These are phyloP conservation scores for Chaetoceros muelleri DNA, from an alignment of 108 stramenopile species.

Conservation along the genomic window DNA sequence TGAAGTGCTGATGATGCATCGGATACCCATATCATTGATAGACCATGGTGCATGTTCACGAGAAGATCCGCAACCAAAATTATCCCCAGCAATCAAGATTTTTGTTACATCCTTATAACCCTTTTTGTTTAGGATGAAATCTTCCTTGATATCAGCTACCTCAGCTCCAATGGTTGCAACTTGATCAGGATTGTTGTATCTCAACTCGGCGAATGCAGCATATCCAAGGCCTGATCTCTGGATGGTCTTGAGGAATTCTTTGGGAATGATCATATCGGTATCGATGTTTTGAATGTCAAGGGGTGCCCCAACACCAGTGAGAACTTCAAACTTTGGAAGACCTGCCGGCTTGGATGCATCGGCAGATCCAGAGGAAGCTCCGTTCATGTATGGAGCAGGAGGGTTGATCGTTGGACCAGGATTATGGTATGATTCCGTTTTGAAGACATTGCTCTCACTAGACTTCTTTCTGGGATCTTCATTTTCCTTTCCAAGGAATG, in stretches of 20 bases:
- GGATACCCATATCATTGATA: constrained; percentile 87
- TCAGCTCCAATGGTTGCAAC: constrained; percentile 79
- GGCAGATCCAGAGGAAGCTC: constrained; percentile 1
- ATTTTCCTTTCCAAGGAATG: constrained; percentile 53
- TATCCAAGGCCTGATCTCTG: constrained; percentile 87
- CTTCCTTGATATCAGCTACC: constrained; percentile 49
- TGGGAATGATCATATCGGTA: constrained; percentile 96
- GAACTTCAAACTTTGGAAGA: constrained; percentile 55
- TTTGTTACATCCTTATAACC: constrained; percentile 57
- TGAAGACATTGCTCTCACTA: constrained; percentile 47
- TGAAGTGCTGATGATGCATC: constrained; percentile 81
- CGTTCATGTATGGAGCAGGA: constrained; percentile 52
- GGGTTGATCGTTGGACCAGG: constrained; percentile 73
- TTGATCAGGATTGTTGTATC: constrained; percentile 82
- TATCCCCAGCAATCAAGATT: constrained; percentile 87
- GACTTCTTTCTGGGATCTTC: constrained; percentile 47
- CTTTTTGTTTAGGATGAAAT: constrained; percentile 82
- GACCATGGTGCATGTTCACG: constrained; percentile 96
- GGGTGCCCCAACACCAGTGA: constrained; percentile 76
- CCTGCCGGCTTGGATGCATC: constrained; percentile 21
- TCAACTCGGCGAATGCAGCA: constrained; percentile 86
- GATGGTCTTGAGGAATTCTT: constrained; percentile 93
- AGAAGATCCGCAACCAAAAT: constrained; percentile 87
- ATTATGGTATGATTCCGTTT: constrained; percentile 38
- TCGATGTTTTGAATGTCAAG: constrained; percentile 92